A percentile compares a stretch with the other conserved stretches of the same genome.
These are phyloP conservation scores for Naegleria lovaniensis DNA, from an alignment of 208 protist species.

Conservation along the genomic window DNA sequence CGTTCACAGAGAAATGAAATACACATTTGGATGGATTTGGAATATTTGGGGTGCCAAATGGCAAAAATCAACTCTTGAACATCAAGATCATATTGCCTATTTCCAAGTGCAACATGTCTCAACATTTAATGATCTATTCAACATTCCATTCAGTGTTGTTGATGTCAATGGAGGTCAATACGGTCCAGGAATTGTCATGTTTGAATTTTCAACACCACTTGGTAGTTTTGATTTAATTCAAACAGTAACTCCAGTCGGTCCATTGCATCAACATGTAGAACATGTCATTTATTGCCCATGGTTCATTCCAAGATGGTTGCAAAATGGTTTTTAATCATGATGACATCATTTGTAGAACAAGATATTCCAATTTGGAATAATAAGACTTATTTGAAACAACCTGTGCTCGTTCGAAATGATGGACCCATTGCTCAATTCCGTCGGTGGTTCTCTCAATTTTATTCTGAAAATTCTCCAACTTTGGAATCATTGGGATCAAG, in stretches of 20 bases:
- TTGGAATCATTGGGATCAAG: neutral
- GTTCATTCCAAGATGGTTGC: conserved; percentile 9
- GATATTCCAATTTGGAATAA: conserved; percentile 42
- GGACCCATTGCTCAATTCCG: conserved; percentile 34
- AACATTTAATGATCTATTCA: neutral
- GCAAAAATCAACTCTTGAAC: neutral
- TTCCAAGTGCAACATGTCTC: neutral
- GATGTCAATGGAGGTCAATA: conserved; percentile 28
- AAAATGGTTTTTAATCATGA: conserved; percentile 21
- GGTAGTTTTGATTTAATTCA: conserved; percentile 34
- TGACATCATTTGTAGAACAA: conserved; percentile 10
- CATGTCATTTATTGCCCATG: conserved; percentile 29
- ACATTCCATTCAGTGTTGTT: conserved; percentile 12
- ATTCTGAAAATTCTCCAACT: conserved; percentile 30
- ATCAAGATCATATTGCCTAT: neutral
- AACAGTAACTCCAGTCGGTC: conserved; percentile 33
- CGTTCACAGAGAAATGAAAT: neutral
- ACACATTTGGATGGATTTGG: neutral
- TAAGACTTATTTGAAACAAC: conserved; percentile 34
- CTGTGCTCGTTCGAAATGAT: conserved; percentile 36
- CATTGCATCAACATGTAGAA: conserved; percentile 26
- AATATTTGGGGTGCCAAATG: neutral
- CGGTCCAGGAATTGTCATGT: conserved; percentile 39
- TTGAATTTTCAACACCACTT: conserved; percentile 25
- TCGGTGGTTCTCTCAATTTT: conserved; percentile 44